These are phyloP conservation scores for Linum lewisii DNA, from an alignment of 345 rosid genomes.

Conservation along the genomic window DNA sequence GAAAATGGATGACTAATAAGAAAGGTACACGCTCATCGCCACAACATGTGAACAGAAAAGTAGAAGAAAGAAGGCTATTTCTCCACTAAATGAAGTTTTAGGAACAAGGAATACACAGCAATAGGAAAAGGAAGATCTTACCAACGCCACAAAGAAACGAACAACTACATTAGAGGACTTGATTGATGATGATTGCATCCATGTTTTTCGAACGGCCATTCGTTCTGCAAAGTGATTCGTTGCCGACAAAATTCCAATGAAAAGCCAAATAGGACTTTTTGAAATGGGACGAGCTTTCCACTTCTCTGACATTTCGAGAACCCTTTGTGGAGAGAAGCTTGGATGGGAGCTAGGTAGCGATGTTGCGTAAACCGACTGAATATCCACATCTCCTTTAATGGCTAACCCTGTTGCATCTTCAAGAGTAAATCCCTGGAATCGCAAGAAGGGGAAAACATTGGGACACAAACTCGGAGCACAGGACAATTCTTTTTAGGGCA, in stretches of 20 bases:
- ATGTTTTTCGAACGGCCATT: conserved; percentile 95
- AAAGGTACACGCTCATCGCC: neutral
- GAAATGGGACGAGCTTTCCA: conserved; percentile 76
- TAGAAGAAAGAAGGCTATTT: too few relatives aligned
- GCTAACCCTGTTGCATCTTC: conserved; percentile 96
- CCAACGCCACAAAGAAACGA: conserved; percentile 91
- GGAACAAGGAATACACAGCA: too few relatives aligned
- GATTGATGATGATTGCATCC: conserved; percentile 77
- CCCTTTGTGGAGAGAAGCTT: conserved; percentile 82
- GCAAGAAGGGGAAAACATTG: neutral
- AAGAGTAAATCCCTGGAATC: conserved; percentile 72
- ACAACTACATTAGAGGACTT: conserved; percentile 63
- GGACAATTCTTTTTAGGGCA: too few relatives aligned
- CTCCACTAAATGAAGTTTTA: too few relatives aligned
- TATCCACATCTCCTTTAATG: conserved; percentile 70
- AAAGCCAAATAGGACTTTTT: conserved; percentile 40
- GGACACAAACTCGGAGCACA: conserved; percentile 4
- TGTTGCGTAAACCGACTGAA: conserved; percentile 84
- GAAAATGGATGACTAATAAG: conserved; percentile 8
- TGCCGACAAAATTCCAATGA: conserved; percentile 85
- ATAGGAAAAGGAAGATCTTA: conserved; percentile 27
- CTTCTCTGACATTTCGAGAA: conserved; percentile 66
- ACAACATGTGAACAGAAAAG: neutral
- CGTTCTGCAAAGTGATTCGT: conserved; percentile 97
- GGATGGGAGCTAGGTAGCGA: conserved; percentile 91